Evolutionary conservation across 306 rosid species (phyloP), one percentile per base, ranked within the genome.

Genomic region (Coriaria nepalensis): DNA sequence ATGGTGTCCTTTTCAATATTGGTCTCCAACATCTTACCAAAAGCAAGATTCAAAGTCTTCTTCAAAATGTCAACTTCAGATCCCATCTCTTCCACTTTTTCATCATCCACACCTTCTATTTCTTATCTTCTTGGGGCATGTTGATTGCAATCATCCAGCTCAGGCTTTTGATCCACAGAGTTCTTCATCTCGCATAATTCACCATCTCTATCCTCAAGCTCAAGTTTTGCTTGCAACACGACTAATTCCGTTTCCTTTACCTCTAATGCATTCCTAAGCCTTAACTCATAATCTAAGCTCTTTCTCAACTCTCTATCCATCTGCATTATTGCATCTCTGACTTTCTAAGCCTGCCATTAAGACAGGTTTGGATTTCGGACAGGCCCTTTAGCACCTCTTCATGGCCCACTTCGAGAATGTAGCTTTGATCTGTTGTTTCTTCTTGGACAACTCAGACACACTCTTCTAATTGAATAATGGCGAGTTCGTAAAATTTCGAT

Each of bases 401-500:
- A 4, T 79, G 78, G 13, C 65, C 69, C 62, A 63, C 67, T 33
- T 87, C 93, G 1, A 67, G 79, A 35, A 11, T 37, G 40, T 57
- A 56, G 61, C 48, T 69, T 33, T 70, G 29, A 20, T 20, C 29
- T 20, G 29, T 77, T 0, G 71, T 68, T 53, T 79, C 94, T 20
- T 72, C 64, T 36, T 69, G 72, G 8, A 85, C 85, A 67, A 90
- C 79, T 69, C 59, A 71, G 13, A 79, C 39, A 38, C 95, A 90
- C 7, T 95, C 98, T 52, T 90, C 95, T 5, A 90, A 65, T 41
- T 90, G 95, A 92, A 85, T 73, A 7, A 82, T 92, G 0, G 95
- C 93, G 46, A 90, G 49, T 66, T 85, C 95, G 39, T 90, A 85
- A 46, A 90, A 90, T 45, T 76, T 90, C 5, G 87, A 90, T 34